These are phyloP conservation scores for Wickerhamiella hasegawae DNA, from an alignment of 805 yeast species.

Conservation along the genomic window DNA sequence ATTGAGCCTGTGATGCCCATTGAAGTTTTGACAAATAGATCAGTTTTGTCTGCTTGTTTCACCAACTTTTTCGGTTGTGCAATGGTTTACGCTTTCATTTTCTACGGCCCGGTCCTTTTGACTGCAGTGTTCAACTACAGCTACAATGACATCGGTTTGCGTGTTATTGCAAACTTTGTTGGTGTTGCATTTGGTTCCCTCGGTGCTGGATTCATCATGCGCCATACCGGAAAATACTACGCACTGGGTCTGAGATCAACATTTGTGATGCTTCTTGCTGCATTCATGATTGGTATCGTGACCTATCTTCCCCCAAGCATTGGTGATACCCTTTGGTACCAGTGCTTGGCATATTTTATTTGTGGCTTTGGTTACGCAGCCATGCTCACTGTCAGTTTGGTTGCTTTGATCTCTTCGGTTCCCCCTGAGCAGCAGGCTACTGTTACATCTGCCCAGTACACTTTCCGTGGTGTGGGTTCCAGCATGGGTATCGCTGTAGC, in stretches of 20 bases:
- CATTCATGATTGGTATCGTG: slow-evolving; percentile 8
- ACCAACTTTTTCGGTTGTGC: slow-evolving; percentile 59
- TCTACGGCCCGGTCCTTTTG: slow-evolving; percentile 60
- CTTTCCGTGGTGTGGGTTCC: slow-evolving; percentile 76
- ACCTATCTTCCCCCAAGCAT: slow-evolving; percentile 32
- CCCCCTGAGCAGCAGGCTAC: slow-evolving; percentile 59
- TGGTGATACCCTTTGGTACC: slow-evolving; percentile 43
- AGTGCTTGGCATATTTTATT: slow-evolving; percentile 21
- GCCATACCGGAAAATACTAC: slow-evolving; percentile 48
- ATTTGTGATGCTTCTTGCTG: slow-evolving; percentile 21
- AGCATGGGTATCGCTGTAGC: slow-evolving; percentile 64
- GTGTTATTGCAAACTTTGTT: slow-evolving; percentile 38
- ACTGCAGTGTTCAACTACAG: slow-evolving; percentile 43
- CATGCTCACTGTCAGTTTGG: slow-evolving; percentile 51
- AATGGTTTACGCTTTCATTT: slow-evolving; percentile 46
- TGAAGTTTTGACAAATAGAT: slow-evolving; percentile 36
- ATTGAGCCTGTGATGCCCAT: slow-evolving; percentile 56
- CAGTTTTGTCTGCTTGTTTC: slow-evolving; percentile 48
- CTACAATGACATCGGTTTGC: slow-evolving; percentile 62
- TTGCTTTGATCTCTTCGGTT: slow-evolving; percentile 66
- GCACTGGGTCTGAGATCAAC: slow-evolving; percentile 35
- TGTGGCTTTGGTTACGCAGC: slow-evolving; percentile 55
- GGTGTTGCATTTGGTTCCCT: slow-evolving; percentile 57
- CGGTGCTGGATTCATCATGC: slow-evolving; percentile 51
- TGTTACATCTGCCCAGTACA: slow-evolving; percentile 79